Percentiles rank a stretch among this genome's conserved stretches.
Evolutionary conservation across 805 yeast genomes (phyloP).

Genomic region (Ogataea pini): DNA sequence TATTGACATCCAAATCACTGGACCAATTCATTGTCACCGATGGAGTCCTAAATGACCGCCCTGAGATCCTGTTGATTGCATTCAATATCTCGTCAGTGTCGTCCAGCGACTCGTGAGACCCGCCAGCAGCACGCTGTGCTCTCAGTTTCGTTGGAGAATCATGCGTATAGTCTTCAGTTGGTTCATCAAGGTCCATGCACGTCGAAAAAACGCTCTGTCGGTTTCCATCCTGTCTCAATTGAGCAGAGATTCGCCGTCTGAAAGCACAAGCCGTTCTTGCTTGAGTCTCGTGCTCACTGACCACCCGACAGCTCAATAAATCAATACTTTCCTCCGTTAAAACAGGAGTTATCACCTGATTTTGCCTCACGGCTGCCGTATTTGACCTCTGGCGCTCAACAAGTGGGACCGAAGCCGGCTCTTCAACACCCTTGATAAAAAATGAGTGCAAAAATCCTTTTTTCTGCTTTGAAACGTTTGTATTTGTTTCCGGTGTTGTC

Average conservation of each 20-base stretch:
- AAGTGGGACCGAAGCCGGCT: background rate
- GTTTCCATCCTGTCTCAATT: slow-evolving; percentile 19
- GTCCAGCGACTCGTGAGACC: slow-evolving; percentile 8
- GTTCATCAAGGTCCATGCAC: slow-evolving; percentile 14
- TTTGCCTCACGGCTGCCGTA: background rate
- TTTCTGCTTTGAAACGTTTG: slow-evolving; percentile 4
- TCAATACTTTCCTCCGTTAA: slow-evolving; percentile 46
- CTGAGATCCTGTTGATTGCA: slow-evolving; percentile 23
- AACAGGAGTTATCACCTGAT: slow-evolving; percentile 3
- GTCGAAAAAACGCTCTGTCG: slow-evolving; percentile 27
- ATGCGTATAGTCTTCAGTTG: slow-evolving; percentile 15
- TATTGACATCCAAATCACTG: slow-evolving; percentile 30
- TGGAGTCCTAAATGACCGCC: slow-evolving; percentile 35
- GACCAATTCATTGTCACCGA: slow-evolving; percentile 41
- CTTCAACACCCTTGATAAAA: background rate
- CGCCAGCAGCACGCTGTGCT: background rate
- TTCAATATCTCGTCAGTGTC: slow-evolving; percentile 20
- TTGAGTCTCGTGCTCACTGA: slow-evolving; percentile 61
- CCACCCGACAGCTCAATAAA: slow-evolving; percentile 66
- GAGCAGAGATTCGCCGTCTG: slow-evolving; percentile 29
- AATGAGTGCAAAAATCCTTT: slow-evolving; percentile 15
- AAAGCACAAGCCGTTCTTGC: slow-evolving; percentile 12
- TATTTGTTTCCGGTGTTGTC: slow-evolving; percentile 15
- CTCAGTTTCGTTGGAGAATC: slow-evolving; percentile 19
- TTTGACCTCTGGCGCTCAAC: background rate